Percentiles rank a stretch among this genome's conserved stretches.
These are phyloP conservation scores for Colletotrichum brevisporum DNA, from an alignment of 2,329 filamentous ascomycete genomes.

Conservation along the genomic window DNA sequence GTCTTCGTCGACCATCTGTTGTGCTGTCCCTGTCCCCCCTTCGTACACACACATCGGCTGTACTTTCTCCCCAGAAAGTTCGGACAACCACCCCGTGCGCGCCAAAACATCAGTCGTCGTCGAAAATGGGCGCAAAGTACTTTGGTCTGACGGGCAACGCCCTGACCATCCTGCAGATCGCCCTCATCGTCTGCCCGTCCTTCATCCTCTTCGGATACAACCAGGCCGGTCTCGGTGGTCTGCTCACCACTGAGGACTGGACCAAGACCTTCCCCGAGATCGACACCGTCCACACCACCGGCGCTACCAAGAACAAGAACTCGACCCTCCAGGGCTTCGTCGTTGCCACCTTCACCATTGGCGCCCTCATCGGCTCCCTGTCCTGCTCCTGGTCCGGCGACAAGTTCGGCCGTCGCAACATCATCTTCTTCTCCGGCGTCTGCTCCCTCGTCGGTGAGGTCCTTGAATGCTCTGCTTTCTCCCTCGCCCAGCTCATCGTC, in stretches of 20 bases:
- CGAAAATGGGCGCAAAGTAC: conserved; percentile 32
- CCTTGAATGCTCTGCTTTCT: conserved; percentile 52
- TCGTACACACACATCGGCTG: conserved; percentile 13
- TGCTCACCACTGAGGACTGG: conserved; percentile 52
- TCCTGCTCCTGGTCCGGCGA: conserved; percentile 53
- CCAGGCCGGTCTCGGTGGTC: conserved; percentile 55
- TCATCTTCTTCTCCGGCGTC: conserved; percentile 49
- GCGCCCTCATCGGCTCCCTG: conserved; percentile 53
- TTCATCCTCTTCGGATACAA: conserved; percentile 60
- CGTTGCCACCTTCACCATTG: conserved; percentile 54
- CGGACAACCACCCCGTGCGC: conserved; percentile 19
- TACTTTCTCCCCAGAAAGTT: conserved; percentile 21
- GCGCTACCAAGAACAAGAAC: conserved; percentile 48
- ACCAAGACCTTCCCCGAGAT: conserved; percentile 55
- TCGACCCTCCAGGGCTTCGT: conserved; percentile 55
- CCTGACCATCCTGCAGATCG: conserved; percentile 55
- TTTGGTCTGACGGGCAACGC: conserved; percentile 54
- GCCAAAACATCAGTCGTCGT: conserved; percentile 23
- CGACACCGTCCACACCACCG: conserved; percentile 53
- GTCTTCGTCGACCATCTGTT: conserved; percentile 23
- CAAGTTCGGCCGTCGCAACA: conserved; percentile 51
- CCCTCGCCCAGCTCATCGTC: conserved; percentile 58
- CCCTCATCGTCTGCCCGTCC: conserved; percentile 58
- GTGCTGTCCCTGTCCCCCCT: neutral
- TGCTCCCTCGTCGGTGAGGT: conserved; percentile 53